A percentile compares a stretch with the other conserved stretches of the same genome.
phyloP scores from a whole-genome alignment of 2,329 filamentous ascomycete species.

The Colletotrichum somersetense region DNA sequence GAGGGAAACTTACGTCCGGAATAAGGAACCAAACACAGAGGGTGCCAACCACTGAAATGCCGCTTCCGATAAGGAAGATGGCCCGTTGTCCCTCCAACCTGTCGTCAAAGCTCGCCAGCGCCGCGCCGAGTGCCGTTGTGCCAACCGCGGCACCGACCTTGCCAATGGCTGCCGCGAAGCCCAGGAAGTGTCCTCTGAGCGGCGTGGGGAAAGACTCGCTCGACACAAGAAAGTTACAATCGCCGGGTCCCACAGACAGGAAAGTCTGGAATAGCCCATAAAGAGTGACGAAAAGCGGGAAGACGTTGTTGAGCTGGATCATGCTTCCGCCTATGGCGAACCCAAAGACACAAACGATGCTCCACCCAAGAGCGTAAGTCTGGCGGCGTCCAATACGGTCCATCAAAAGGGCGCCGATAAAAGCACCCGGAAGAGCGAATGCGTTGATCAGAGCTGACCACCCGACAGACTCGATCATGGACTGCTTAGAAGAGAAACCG shows the following conservation, averaged over 20 bases:
- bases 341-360: slow-evolving; percentile 53
- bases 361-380: slow-evolving; percentile 45
- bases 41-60: slow-evolving; percentile 45
- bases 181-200: slow-evolving; percentile 63
- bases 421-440: slow-evolving; percentile 46
- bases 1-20: slow-evolving; percentile 37
- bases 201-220: slow-evolving; percentile 64
- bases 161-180: slow-evolving; percentile 62
- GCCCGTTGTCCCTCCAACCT: slow-evolving; percentile 45
- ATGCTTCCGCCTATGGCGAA: slow-evolving; percentile 64
- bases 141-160: slow-evolving; percentile 65
- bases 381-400: slow-evolving; percentile 46
- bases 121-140: slow-evolving; percentile 49
- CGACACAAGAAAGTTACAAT: slow-evolving; percentile 62
- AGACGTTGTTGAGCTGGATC: slow-evolving; percentile 57
- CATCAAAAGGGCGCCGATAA: slow-evolving; percentile 44
- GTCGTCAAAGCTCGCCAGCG: slow-evolving; percentile 41
- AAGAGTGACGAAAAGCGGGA: slow-evolving; percentile 64
- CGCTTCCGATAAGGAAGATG: slow-evolving; percentile 47
- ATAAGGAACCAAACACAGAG: slow-evolving; percentile 47
- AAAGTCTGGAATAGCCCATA: slow-evolving; percentile 64
- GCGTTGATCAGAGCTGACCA: slow-evolving; percentile 47
- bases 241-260: slow-evolving; percentile 61
- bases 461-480: slow-evolving; percentile 44
- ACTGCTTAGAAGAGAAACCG: slow-evolving; percentile 43